Conservation (phyloP, 768 basidiomycete species). For the Solioccasus polychromus region DNA sequence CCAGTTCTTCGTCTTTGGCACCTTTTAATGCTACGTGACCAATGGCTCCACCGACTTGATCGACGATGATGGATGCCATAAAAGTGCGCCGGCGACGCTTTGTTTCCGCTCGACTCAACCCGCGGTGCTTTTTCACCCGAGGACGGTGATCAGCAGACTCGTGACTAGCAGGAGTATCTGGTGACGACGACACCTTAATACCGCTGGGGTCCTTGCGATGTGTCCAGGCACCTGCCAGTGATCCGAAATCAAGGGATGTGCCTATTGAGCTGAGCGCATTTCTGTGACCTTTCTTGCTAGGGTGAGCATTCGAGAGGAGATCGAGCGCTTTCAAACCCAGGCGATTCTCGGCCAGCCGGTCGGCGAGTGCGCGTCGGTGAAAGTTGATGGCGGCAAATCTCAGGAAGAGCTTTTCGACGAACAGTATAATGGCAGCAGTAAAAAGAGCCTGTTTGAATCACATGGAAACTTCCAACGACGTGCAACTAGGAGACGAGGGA, state of each 20-base stretch:
- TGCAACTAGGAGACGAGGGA: constrained; percentile 8
- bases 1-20: constrained; percentile 52
- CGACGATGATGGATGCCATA: constrained; percentile 66
- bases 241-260: constrained; percentile 36
- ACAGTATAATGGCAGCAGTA: constrained; percentile 40
- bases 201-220: constrained; percentile 15
- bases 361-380: constrained; percentile 71
- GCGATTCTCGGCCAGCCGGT: constrained; percentile 68
- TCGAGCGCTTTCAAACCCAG: constrained; percentile 70
- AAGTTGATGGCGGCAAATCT: constrained; percentile 80
- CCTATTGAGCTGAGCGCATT: constrained; percentile 36
- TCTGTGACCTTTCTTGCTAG: constrained; percentile 47
- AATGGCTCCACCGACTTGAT: constrained; percentile 62
- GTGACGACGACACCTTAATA: constrained; percentile 5
- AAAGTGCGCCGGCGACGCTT: constrained; percentile 46
- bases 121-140: constrained; percentile 12
- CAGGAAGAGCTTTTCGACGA: constrained; percentile 59
- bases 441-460: constrained; percentile 40
- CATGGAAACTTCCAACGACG: constrained; percentile 4
- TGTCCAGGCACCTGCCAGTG: constrained; percentile 9
- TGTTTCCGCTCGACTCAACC: constrained; percentile 27
- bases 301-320: constrained; percentile 64
- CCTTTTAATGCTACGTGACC: constrained; percentile 70
- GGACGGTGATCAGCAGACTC: constrained; percentile 10
- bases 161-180: constrained; percentile 4